A percentile compares a stretch with the other conserved stretches of the same genome.
Evolutionary conservation across 1,139 yeast genomes (phyloP).

Genomic region (Sugiyamaella pinicola): DNA sequence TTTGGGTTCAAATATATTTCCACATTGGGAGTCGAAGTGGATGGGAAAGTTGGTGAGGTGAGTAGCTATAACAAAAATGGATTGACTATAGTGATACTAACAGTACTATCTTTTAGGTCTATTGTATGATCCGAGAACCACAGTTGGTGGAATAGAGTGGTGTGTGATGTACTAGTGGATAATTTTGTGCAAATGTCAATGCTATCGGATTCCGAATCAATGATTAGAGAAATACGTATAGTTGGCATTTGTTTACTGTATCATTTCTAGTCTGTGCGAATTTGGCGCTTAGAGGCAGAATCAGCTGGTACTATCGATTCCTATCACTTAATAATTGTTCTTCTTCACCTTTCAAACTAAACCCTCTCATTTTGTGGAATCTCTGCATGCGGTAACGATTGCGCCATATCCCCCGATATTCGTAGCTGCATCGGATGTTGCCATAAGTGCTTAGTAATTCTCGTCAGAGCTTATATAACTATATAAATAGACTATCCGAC

Average conservation of each 20-base stretch:
- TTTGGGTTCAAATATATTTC: conserved; percentile 1
- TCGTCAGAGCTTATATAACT: neutral
- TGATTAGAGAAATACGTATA: neutral
- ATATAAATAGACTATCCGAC: neutral
- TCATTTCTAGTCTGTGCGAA: too few species aligned
- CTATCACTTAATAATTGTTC: too few species aligned
- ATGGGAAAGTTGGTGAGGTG: conserved; percentile 8
- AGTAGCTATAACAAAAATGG: conserved; percentile 1
- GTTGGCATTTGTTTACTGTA: too few species aligned
- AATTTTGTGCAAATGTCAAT: neutral
- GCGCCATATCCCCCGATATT: too few species aligned
- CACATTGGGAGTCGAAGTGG: conserved; percentile 5
- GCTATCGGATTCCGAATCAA: neutral
- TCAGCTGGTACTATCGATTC: too few species aligned
- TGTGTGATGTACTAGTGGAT: neutral
- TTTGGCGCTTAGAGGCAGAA: too few species aligned
- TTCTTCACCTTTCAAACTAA: too few species aligned
- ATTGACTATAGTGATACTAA: too few species aligned
- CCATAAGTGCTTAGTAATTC: conserved; percentile 1
- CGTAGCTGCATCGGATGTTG: too few species aligned
- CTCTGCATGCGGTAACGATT: neutral
- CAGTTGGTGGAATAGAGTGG: neutral
- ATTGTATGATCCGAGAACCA: conserved; percentile 15
- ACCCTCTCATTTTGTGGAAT: neutral
- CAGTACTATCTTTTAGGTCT: conserved; percentile 1